Base-by-base conservation (phyloP, 73 alveolate species). In the Paramecium sonneborni region DNA sequence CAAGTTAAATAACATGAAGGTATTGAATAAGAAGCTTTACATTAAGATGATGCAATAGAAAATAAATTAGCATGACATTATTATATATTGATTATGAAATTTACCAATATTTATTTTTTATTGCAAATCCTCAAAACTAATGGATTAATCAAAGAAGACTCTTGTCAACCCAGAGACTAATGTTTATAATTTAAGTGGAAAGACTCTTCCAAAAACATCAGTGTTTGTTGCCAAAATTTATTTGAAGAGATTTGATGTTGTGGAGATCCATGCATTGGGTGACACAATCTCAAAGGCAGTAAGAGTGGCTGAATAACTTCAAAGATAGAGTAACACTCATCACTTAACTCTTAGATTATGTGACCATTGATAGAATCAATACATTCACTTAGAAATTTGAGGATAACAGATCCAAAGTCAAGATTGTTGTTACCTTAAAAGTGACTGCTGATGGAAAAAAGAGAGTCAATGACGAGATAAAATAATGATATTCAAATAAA, bases 391-490 rank as follows among this genome's bases (percentile, higher is more conserved):
- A 67, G 48, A 28, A 67, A 24, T 32, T 67, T 34, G 85, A 34
- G 14, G 68, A 52, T 18, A 52, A 52, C 30, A 52, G 68, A 52
- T 18, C 30, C 30, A 52, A 52, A 52, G 85, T n/a, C 52, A 67
- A 67, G 85, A 67, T 67, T 67, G 6, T 67, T 67, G 48, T 67
- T 32, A 34, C 85, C 10, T 9, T 67, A 34, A 67, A 67, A 67
- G 44, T 67, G 85, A 24, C 85, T 32, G 52, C 48, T 32, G 48
- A 67, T 28, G 85, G 85, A 67, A 67, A 67, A 34, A 67, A 26
- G 85, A 67, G 85, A 67, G 46, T 67, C 48, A 28, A 67, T 11
- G 85, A 67, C 12, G 85, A 67, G 48, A 67, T 67, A 67, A 67
- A 52, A 52, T 52, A 52, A 52, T 52, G 26, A 52, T 52, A 52